Percentiles rank a stretch among this genome's conserved stretches.
phyloP scores from a whole-genome alignment of 805 yeast species.

The Candida verbasci region DNA sequence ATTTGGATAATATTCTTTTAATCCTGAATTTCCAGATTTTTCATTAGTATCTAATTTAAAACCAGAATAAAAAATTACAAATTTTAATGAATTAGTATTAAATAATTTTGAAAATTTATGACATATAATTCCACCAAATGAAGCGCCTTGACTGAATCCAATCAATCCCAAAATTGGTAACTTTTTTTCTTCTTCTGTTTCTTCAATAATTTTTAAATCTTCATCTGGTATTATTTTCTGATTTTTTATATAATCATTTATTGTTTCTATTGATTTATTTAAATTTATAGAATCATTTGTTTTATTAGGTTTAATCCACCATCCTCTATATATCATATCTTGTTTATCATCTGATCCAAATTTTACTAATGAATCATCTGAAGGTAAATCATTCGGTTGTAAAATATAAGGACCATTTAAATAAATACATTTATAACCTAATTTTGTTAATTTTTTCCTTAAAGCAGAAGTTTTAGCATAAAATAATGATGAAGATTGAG shows the following conservation, averaged over 20 bases:
- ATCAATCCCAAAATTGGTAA: slow-evolving; percentile 80
- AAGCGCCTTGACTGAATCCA: slow-evolving; percentile 96
- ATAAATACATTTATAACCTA: slow-evolving; percentile 68
- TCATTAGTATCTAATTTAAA: slow-evolving; percentile 29
- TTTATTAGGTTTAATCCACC: slow-evolving; percentile 64
- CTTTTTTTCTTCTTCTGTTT: slow-evolving; percentile 16
- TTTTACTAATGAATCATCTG: slow-evolving; percentile 53
- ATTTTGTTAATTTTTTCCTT: slow-evolving; percentile 65
- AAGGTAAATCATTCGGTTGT: slow-evolving; percentile 69
- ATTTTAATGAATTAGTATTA: slow-evolving; percentile 48
- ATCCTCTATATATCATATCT: slow-evolving; percentile 48
- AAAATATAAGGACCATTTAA: slow-evolving; percentile 74
- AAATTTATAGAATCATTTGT: slow-evolving; percentile 43
- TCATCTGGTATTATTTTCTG: slow-evolving; percentile 46
- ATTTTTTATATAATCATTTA: slow-evolving; percentile 46
- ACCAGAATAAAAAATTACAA: slow-evolving; percentile 76
- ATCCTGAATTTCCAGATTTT: slow-evolving; percentile 21
- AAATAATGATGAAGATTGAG: slow-evolving; percentile 79
- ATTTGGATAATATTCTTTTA: slow-evolving; percentile 19
- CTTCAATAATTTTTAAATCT: slow-evolving; percentile 15
- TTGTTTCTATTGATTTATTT: slow-evolving; percentile 46
- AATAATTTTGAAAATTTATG: slow-evolving; percentile 54
- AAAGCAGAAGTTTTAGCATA: slow-evolving; percentile 88
- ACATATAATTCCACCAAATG: slow-evolving; percentile 68
- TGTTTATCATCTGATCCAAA: slow-evolving; percentile 34